Conservation (phyloP, 441 rosid species). For the Adansonia rubrostipa region DNA sequence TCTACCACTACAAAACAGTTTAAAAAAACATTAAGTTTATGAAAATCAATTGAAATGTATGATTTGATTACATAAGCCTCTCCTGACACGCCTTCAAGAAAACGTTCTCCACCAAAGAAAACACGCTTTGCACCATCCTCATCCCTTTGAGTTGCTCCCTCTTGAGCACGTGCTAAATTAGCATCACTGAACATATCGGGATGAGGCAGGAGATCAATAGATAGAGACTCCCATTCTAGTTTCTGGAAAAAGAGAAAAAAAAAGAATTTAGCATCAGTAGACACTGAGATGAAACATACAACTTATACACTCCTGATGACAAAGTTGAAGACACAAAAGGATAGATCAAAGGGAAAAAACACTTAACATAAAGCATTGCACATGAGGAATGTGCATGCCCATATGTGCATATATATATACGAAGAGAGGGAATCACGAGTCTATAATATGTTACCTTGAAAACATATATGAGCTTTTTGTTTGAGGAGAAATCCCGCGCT, state of each 20-base stretch:
- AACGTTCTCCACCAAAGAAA: slow-evolving; percentile 99
- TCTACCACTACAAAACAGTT: slow-evolving; percentile 20
- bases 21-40: slow-evolving; percentile 29
- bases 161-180: slow-evolving; percentile 70
- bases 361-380: slow-evolving; percentile 25
- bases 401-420: background rate
- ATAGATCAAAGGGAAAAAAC: background rate
- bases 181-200: slow-evolving; percentile 99
- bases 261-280: slow-evolving; percentile 42
- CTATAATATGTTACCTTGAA: slow-evolving; percentile 68
- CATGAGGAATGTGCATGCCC: background rate
- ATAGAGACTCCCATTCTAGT: slow-evolving; percentile 97
- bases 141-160: slow-evolving; percentile 70
- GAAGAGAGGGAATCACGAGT: background rate
- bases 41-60: slow-evolving; percentile 31
- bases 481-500: slow-evolving; percentile 86
- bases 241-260: slow-evolving; percentile 52
- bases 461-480: slow-evolving; percentile 80
- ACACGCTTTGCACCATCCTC: slow-evolving; percentile 98
- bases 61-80: slow-evolving; percentile 79
- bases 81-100: slow-evolving; percentile 96
- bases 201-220: slow-evolving; percentile 98
- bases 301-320: slow-evolving; percentile 21
- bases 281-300: slow-evolving; percentile 24
- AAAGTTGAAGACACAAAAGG: background rate